These are phyloP conservation scores for Santalum album DNA, from an alignment of 164 flowering plant genomes.

Conservation along the genomic window DNA sequence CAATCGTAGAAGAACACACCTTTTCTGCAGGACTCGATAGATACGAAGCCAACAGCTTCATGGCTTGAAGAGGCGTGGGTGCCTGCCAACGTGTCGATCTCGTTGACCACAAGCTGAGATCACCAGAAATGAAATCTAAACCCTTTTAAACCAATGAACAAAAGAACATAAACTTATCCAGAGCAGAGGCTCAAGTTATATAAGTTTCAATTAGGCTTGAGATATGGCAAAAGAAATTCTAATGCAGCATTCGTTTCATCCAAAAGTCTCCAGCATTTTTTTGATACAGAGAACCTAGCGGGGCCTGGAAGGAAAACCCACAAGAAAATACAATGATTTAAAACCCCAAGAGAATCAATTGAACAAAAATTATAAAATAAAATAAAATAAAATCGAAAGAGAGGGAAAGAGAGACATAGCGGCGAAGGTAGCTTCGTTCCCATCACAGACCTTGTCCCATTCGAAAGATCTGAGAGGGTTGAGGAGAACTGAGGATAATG, in stretches of 20 bases:
- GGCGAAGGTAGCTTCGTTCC: slow-evolving; percentile 75
- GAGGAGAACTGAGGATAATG: too few species aligned
- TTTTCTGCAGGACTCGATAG: slow-evolving; percentile 60
- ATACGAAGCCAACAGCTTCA: slow-evolving; percentile 81
- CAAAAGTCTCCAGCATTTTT: slow-evolving; percentile 57
- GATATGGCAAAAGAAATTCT: too few species aligned
- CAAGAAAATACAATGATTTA: background rate
- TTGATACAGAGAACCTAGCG: slow-evolving; percentile 49
- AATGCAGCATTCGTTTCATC: slow-evolving; percentile 79
- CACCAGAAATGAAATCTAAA: background rate
- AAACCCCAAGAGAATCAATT: slow-evolving; percentile 3
- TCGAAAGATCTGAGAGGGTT: too few species aligned
- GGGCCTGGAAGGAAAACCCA: slow-evolving; percentile 31
- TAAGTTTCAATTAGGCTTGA: too few species aligned
- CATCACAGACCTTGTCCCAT: slow-evolving; percentile 71
- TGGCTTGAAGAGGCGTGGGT: slow-evolving; percentile 88
- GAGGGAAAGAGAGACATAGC: slow-evolving; percentile 38
- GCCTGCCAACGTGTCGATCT: slow-evolving; percentile 80
- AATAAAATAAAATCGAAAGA: slow-evolving; percentile 1
- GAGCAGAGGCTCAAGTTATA: too few species aligned
- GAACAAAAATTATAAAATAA: too few species aligned
- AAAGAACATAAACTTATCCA: too few species aligned
- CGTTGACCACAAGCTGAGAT: slow-evolving; percentile 65
- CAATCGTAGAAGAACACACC: slow-evolving; percentile 29
- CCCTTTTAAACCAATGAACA: too few species aligned